Evolutionary conservation across 1,139 yeast species (phyloP), one percentile per base, ranked within the genome.

Genomic region (Debaryomyces robertsiae): DNA sequence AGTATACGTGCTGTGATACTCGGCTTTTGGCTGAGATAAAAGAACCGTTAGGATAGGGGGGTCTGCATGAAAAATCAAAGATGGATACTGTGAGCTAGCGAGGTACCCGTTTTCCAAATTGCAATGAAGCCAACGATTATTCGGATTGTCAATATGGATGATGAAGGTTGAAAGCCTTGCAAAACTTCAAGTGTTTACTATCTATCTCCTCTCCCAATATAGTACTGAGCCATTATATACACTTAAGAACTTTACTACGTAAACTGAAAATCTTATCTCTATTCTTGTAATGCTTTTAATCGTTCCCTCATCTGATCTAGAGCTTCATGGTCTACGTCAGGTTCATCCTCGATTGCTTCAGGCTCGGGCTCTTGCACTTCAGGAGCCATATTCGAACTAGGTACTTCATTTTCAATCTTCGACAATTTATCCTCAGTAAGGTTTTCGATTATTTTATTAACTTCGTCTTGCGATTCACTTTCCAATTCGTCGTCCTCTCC

Each of bases 231-330:
- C 5, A 19, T 19, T 19, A 19, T 19, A 7, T 19, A 19, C 22
- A 19, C 22, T 19, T 6, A 19, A 19, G 32, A 30, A 30, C 11
- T 30, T 6, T 13, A 30, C 18, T 13, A 11, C 14, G 28, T 11
- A 15, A 22, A n/a, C 14, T 6, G 7, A 6, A 18, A n/a, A 16
- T 9, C 14, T 24, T 16, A 30, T 28, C 27, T 23, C 31, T 47
- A 85, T 48, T 82, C 86, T 60, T 91, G 97, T 46, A 93, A 67
- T 0, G 97, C 98, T 55, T 75, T 82, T 41, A 93, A 72, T 44
- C 98, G 70, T 57, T 91, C 93, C 49, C 96, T 76, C 97, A 93
- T 93, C 53, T 83, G 91, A 52, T 81, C 82, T 46, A 93, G 68
- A 53, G 88, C 78, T 46, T 77, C 83, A 47, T 79, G 85, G 48